Base-by-base conservation (phyloP, 73 alveolate species). In the Uronychia setigera region DNA sequence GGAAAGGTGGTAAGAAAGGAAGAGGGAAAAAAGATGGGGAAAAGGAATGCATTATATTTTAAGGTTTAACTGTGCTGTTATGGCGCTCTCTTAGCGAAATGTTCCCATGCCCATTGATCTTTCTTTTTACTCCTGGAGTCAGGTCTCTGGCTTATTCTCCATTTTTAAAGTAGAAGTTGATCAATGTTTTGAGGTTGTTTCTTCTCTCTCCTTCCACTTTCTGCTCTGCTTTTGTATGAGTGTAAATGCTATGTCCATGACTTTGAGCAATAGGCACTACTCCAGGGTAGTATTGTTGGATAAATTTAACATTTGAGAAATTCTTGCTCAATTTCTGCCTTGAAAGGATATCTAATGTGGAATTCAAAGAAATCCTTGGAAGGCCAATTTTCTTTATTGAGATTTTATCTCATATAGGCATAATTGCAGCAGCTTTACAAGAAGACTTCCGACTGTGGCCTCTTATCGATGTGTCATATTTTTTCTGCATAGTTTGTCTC, bases 31-130 rank as follows among this genome's bases (percentile, higher is more conserved):
- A 32, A 32, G 83, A 74, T 31, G 60, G 32, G 77, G 83, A 74
- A 27, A 82, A 82, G 33, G 58, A 83, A 9, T 85, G 91, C 81
- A 83, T 5, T 11, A 5, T 46, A 11, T 46, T 46, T 46, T 46
- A 46, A 46, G 67, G 67, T 19, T 46, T 46, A 46, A 46, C 67
- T 19, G 67, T 11, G 67, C 67, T 46, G 67, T 46, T 5, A 19
- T 46, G 67, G n/a, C 67, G 5, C 67, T 46, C 67, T 46, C 19
- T 46, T 5, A 46, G 19, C 5, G 67, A 19, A 46, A 46, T 5
- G 67, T 5, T 46, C 67, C 67, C 67, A 19, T 46, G 67, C 5
- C n/a, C 19, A 46, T 5, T 5, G 67, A 46, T 11, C 67, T 46
- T 19, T 46, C 67, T 19, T 19, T 46, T 5, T 19, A 46, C n/a